These are phyloP conservation scores for Linum tenue DNA, from an alignment of 345 rosid genomes.

Conservation along the genomic window DNA sequence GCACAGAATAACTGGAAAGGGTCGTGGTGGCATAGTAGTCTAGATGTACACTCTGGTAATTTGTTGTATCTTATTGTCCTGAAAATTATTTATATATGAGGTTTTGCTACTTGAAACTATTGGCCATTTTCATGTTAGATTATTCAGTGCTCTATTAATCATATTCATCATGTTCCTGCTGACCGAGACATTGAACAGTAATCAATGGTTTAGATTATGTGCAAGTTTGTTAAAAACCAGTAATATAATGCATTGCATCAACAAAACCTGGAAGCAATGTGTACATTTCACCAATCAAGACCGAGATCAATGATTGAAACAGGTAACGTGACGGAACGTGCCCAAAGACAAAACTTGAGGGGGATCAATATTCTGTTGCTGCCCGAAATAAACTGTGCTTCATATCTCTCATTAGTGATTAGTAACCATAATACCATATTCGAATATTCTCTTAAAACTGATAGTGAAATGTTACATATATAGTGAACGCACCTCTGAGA, in stretches of 20 bases:
- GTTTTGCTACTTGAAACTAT: background rate
- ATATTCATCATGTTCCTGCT: background rate
- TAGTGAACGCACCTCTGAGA: background rate
- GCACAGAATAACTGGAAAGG: conserved; percentile 97
- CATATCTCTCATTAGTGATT: background rate
- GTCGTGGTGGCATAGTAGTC: conserved; percentile 92
- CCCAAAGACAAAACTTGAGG: background rate
- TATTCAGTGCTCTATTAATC: background rate
- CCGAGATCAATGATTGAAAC: background rate
- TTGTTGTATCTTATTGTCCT: background rate
- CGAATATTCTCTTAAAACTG: no score
- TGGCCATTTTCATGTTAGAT: background rate
- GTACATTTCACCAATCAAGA: no score
- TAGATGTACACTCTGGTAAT: conserved; percentile 57
- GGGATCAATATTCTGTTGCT: background rate
- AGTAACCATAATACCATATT: background rate
- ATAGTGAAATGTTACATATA: background rate
- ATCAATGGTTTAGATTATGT: background rate
- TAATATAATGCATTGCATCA: background rate
- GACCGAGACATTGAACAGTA: background rate
- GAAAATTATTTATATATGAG: background rate
- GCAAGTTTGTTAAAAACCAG: background rate
- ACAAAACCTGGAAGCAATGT: background rate
- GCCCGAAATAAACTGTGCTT: background rate
- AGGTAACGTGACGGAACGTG: background rate